Percentiles rank a stretch among this genome's conserved stretches.
Evolutionary conservation across 2,329 filamentous ascomycete genomes (phyloP).

Genomic region (Curvularia sp.): DNA sequence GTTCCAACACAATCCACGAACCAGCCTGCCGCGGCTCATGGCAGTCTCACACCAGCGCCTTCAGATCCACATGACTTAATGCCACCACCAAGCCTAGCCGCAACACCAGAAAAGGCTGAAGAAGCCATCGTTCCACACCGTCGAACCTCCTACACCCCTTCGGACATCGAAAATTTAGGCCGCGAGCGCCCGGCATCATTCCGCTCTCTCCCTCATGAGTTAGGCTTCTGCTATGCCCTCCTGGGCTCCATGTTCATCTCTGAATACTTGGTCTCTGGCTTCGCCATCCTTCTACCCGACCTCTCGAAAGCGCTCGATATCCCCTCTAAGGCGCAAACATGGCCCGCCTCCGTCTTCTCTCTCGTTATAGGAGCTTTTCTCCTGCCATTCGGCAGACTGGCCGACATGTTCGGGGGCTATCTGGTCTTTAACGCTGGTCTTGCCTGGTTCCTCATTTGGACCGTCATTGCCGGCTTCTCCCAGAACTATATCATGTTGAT

Average conservation of each 20-base stretch:
- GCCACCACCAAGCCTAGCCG: not conserved
- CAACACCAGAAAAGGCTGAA: constrained; percentile 11
- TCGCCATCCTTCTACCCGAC: constrained; percentile 71
- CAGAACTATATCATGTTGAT: constrained; percentile 73
- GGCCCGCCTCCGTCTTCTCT: constrained; percentile 51
- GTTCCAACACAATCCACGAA: not conserved
- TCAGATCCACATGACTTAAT: not conserved
- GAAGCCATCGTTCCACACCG: constrained; percentile 26
- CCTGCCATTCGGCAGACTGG: constrained; percentile 61
- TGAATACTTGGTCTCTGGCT: constrained; percentile 81
- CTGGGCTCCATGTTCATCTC: constrained; percentile 69
- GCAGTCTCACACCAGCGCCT: not conserved
- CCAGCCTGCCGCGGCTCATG: not conserved
- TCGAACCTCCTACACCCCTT: constrained; percentile 30
- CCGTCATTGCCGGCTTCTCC: constrained; percentile 73
- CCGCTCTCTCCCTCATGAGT: constrained; percentile 61
- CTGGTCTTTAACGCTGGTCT: constrained; percentile 69
- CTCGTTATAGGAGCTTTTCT: constrained; percentile 49
- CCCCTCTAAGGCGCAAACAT: constrained; percentile 66
- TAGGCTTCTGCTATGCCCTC: constrained; percentile 68
- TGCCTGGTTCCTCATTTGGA: constrained; percentile 71
- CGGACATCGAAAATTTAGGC: constrained; percentile 65
- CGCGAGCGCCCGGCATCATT: constrained; percentile 68
- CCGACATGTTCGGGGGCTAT: constrained; percentile 69
- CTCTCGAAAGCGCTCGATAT: constrained; percentile 69